These are phyloP conservation scores for Suhomyces bokatorum DNA, from an alignment of 1,139 yeast genomes.

Conservation along the genomic window DNA sequence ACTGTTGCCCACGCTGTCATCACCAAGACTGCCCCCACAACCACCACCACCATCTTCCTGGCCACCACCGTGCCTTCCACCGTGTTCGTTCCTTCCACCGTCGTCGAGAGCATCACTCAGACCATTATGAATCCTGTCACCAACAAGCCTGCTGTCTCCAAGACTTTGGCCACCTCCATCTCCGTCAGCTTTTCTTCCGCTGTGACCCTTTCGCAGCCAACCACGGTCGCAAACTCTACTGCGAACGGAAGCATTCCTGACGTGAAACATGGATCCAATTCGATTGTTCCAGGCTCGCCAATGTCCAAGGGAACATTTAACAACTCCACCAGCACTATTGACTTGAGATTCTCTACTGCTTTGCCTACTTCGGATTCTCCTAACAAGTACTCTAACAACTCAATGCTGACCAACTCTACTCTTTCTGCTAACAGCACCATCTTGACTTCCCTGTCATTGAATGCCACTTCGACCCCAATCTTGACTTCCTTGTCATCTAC, in stretches of 20 bases:
- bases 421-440: neutral
- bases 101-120: constrained; percentile 21
- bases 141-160: constrained; percentile 23
- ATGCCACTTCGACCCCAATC: neutral
- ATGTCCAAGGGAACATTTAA: neutral
- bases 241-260: too few relatives aligned
- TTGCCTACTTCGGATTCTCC: neutral
- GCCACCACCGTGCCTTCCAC: constrained; percentile 28
- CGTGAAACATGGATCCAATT: too few relatives aligned
- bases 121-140: constrained; percentile 31
- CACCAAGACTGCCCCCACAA: constrained; percentile 25
- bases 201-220: constrained; percentile 7
- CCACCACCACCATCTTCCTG: constrained; percentile 28
- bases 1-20: constrained; percentile 9
- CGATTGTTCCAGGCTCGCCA: neutral
- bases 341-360: constrained; percentile 13
- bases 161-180: constrained; percentile 15
- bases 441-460: neutral
- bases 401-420: neutral
- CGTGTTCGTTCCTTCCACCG: constrained; percentile 20
- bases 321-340: constrained; percentile 12
- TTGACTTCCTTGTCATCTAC: neutral
- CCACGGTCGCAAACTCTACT: neutral
- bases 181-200: constrained; percentile 10
- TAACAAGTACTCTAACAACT: neutral